Base-by-base conservation (phyloP, 179 eudicot species). In the Carnegiea gigantea region DNA sequence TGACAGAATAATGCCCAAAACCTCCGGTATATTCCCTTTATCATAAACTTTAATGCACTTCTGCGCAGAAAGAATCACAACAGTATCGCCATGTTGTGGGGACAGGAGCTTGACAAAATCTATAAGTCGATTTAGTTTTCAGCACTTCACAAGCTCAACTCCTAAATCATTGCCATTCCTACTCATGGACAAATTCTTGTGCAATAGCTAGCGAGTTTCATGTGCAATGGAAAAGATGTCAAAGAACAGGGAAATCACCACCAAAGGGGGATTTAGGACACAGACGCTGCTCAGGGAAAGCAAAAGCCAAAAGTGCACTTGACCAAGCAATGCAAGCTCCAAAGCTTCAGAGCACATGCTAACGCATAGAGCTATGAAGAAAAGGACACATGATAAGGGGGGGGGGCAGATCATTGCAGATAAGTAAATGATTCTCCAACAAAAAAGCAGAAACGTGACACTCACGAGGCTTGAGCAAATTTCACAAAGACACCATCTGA, bases 391-490 rank as follows among this genome's bases (percentile, higher is more conserved):
- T 62, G 38, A 67, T 28, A 8, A 13, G 21, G 28, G 73, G 20
- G 9, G 18, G 6, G 20, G n/a, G 23, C 30, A 67, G 36, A 67
- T 67, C 71, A 9, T 24, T 24, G 40, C 73, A 30, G 17, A 68
- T 68, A 68, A 68, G 9, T 70, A 70, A 33, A 70, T 13, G 73
- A 68, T 33, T 68, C 40, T 6, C 11, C 9, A 70, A 18, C 28
- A 28, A 36, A 33, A 23, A 70, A 70, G 73, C 26, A n/a, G 46
- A n/a, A n/a, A n/a, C 11, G 73, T 33, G 73, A 78, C 28, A 89
- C 97, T 87, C 90, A 96, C 99, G 93, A 94, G 89, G 88, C 89
- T 73, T 78, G 87, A 18, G 78, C 67, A 83, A 96, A 94, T 80
- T 90, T 91, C 80, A 76, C 85, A 79, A 96, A 93, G 86, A 86